phyloP scores from a whole-genome alignment of 495 filamentous ascomycete genomes.

The Recurvomyces mirabilis region DNA sequence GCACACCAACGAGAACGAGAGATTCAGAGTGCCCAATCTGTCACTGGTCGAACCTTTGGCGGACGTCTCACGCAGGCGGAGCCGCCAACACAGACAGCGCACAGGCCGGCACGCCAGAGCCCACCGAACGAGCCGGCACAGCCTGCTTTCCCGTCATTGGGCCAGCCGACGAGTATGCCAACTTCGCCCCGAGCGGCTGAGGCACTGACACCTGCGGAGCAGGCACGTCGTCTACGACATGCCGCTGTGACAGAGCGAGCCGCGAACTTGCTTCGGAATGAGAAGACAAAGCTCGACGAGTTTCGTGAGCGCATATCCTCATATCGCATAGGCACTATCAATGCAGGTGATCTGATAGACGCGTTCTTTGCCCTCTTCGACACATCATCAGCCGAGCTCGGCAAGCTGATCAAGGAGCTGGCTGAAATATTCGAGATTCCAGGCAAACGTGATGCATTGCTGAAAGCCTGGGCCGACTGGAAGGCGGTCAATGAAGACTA shows the following conservation, averaged over 20 bases:
- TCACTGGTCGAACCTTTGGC: constrained; percentile 67
- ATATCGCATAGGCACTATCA: constrained; percentile 54
- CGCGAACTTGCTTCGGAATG: constrained; percentile 61
- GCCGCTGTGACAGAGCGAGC: constrained; percentile 77
- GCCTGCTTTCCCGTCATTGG: constrained; percentile 6
- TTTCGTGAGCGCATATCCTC: constrained; percentile 71
- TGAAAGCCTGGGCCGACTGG: constrained; percentile 87
- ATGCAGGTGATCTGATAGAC: constrained; percentile 67
- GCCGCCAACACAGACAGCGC: constrained; percentile 24
- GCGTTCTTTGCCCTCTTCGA: constrained; percentile 76
- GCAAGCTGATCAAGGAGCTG: constrained; percentile 82
- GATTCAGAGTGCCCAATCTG: constrained; percentile 73
- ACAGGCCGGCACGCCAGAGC: constrained; percentile 33
- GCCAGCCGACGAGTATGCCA: constrained; percentile 2
- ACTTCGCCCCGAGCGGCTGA: constrained; percentile 10
- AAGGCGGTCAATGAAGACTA: constrained; percentile 94
- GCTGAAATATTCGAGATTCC: constrained; percentile 86
- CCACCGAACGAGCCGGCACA: constrained; percentile 20
- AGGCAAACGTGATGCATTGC: constrained; percentile 55
- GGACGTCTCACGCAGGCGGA: constrained; percentile 57
- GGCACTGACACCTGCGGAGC: constrained; percentile 56
- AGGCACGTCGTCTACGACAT: constrained; percentile 65
- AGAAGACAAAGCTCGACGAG: constrained; percentile 54
- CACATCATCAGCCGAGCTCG: constrained; percentile 61
- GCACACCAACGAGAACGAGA: constrained; percentile 91